Evolutionary conservation across 257 asterid species (phyloP).

Genomic region (Apocynum venetum): DNA sequence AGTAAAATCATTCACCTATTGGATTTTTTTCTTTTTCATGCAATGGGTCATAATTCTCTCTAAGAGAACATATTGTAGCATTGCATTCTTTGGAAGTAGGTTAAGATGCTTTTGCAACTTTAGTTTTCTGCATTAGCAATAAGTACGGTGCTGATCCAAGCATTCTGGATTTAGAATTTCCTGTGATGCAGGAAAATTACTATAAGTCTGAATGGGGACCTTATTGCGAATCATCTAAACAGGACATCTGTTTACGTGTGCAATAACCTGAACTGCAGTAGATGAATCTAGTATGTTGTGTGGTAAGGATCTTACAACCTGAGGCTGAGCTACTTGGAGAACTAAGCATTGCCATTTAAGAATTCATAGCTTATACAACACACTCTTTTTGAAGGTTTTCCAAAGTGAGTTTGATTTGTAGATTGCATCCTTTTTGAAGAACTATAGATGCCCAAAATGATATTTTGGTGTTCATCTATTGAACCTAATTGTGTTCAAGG

Average conservation of each 20-base stretch:
- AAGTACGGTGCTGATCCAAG: neutral
- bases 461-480: neutral
- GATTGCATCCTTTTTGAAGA: neutral
- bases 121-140: neutral
- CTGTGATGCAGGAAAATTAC: neutral
- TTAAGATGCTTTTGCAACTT: neutral
- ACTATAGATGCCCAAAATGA: neutral
- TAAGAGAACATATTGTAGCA: neutral
- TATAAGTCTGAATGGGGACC: neutral
- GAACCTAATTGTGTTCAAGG: neutral
- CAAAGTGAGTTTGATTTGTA: neutral
- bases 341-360: neutral
- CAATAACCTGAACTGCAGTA: neutral
- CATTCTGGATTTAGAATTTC: neutral
- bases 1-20: neutral
- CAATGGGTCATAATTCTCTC: neutral
- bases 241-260: neutral
- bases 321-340: neutral
- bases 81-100: neutral
- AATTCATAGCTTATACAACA: neutral
- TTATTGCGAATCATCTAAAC: neutral
- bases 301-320: neutral
- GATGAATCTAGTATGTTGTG: neutral
- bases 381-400: too few species aligned
- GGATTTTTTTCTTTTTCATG: neutral